Percentiles rank a stretch among this genome's conserved stretches.
These are phyloP conservation scores for Globisporangium sylvaticum DNA, from an alignment of 352 stramenopile species.

Conservation along the genomic window DNA sequence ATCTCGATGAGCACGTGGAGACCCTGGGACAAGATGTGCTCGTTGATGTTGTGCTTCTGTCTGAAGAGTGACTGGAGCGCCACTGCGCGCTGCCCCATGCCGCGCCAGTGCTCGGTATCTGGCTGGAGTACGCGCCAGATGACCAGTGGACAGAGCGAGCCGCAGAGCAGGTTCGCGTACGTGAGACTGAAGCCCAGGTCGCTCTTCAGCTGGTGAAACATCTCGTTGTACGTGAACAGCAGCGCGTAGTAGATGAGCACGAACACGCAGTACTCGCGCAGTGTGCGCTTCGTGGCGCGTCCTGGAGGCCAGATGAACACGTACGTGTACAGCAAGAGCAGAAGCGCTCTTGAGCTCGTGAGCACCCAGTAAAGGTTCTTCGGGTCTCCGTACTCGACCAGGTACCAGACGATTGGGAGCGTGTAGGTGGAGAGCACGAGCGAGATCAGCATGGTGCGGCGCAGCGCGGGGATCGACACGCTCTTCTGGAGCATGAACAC, in stretches of 20 bases:
- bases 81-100: slow-evolving; percentile 29
- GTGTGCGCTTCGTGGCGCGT: slow-evolving; percentile 1
- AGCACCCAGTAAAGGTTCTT: slow-evolving; percentile 9
- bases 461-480: slow-evolving; percentile 46
- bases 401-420: slow-evolving; percentile 16
- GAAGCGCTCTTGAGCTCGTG: slow-evolving; percentile 16
- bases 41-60: slow-evolving; percentile 28
- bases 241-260: slow-evolving; percentile 27
- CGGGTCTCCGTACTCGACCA: neutral
- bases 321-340: slow-evolving; percentile 29
- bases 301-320: slow-evolving; percentile 5
- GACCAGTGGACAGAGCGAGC: slow-evolving; percentile 21
- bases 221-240: slow-evolving; percentile 28
- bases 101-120: slow-evolving; percentile 50
- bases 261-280: neutral
- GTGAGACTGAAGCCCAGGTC: slow-evolving; percentile 26
- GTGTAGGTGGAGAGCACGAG: slow-evolving; percentile 45
- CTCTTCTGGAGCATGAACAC: slow-evolving; percentile 64
- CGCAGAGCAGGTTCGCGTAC: slow-evolving; percentile 27
- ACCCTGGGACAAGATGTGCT: slow-evolving; percentile 47
- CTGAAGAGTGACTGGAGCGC: slow-evolving; percentile 27
- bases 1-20: slow-evolving; percentile 69
- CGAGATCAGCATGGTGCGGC: slow-evolving; percentile 32
- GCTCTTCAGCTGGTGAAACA: slow-evolving; percentile 21
- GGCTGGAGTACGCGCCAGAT: slow-evolving; percentile 44